Conservation (phyloP, 2,329 filamentous ascomycete genomes). For the Paecilomyces niveus region DNA sequence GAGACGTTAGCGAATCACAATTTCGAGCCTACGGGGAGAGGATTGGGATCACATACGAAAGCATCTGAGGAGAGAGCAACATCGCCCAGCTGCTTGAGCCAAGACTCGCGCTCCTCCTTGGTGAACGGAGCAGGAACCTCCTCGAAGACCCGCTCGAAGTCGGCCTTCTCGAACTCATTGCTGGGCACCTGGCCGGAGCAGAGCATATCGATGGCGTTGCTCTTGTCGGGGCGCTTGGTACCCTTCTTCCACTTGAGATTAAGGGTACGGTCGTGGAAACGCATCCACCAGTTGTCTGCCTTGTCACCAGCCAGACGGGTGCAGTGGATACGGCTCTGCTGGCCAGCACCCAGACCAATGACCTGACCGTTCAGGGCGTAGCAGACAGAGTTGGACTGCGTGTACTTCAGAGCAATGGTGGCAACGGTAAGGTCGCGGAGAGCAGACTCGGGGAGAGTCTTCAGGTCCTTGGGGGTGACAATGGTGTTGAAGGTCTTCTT, state of each 20-base stretch:
- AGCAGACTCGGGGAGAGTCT: constrained; percentile 68
- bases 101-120: constrained; percentile 73
- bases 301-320: constrained; percentile 96
- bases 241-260: constrained; percentile 95
- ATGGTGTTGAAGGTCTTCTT: constrained; percentile 74
- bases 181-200: constrained; percentile 85
- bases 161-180: constrained; percentile 72
- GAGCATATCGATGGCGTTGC: constrained; percentile 93
- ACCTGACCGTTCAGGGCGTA: constrained; percentile 92
- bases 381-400: constrained; percentile 97
- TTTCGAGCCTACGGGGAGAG: background rate
- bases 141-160: constrained; percentile 85
- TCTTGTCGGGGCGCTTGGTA: constrained; percentile 93
- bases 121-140: constrained; percentile 79
- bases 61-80: constrained; percentile 91
- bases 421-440: constrained; percentile 87
- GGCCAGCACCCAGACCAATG: constrained; percentile 87
- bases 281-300: constrained; percentile 99
- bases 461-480: constrained; percentile 75
- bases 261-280: constrained; percentile 86
- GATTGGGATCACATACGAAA: constrained; percentile 59
- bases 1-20: constrained; percentile 2
- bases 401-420: constrained; percentile 97
- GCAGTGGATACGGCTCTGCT: constrained; percentile 98
- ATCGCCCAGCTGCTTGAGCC: constrained; percentile 66